These are phyloP conservation scores for Sphenostylis stenocarpa DNA, from an alignment of 306 rosid species.

Conservation along the genomic window DNA sequence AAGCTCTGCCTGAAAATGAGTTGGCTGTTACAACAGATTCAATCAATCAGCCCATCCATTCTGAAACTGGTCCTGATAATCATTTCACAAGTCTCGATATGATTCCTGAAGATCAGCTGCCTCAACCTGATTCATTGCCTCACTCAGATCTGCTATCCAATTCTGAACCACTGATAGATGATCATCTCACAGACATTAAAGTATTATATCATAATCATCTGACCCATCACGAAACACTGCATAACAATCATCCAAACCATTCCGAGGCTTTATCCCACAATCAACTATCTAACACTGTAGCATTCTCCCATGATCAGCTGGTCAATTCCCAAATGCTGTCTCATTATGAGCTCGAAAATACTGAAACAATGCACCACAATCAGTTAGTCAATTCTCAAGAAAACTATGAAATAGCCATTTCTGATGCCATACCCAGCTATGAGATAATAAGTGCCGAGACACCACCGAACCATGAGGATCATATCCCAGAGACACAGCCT, in stretches of 20 bases:
- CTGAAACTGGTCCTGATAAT: conserved; percentile 34
- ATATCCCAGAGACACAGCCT: conserved; percentile 67
- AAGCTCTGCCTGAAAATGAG: conserved; percentile 34
- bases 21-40: conserved; percentile 27
- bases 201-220: conserved; percentile 35
- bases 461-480: conserved; percentile 46
- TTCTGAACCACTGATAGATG: conserved; percentile 34
- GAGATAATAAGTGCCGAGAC: conserved; percentile 46
- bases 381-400: background rate
- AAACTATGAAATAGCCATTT: background rate
- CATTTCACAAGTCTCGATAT: conserved; percentile 25
- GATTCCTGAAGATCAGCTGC: conserved; percentile 46
- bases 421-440: conserved; percentile 32
- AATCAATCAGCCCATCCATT: conserved; percentile 27
- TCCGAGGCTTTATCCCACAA: conserved; percentile 32
- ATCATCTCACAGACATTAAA: conserved; percentile 38
- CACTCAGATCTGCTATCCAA: conserved; percentile 18
- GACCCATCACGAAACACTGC: conserved; percentile 31
- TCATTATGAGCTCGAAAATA: conserved; percentile 43
- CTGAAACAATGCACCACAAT: conserved; percentile 33
- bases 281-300: conserved; percentile 32
- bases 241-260: conserved; percentile 41
- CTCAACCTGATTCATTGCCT: conserved; percentile 41
- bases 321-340: conserved; percentile 40
- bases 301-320: conserved; percentile 41